Evolutionary conservation across 2,329 filamentous ascomycete species (phyloP).

Genomic region (Aspergillus nomiae): DNA sequence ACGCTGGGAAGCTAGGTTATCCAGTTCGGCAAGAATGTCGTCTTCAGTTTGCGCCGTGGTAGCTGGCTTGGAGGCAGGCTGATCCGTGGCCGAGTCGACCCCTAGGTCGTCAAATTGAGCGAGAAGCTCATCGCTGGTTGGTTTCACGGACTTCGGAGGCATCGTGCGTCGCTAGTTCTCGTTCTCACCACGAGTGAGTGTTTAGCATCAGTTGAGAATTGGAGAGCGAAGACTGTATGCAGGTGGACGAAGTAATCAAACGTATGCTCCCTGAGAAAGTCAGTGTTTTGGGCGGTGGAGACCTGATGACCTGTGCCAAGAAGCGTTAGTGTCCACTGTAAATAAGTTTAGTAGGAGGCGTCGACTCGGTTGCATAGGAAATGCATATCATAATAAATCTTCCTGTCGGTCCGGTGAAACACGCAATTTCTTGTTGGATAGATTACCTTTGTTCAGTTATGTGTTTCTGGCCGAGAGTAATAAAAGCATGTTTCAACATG

Average conservation of each 20-base stretch:
- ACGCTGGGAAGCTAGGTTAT: slow-evolving; percentile 73
- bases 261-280: slow-evolving; percentile 5
- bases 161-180: slow-evolving; percentile 24
- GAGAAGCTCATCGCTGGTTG: slow-evolving; percentile 52
- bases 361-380: not conserved
- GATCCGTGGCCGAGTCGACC: slow-evolving; percentile 35
- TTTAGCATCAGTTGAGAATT: not conserved
- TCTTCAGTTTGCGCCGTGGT: slow-evolving; percentile 52
- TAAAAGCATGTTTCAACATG: not conserved
- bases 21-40: slow-evolving; percentile 85
- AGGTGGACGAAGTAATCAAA: not conserved
- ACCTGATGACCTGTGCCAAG: slow-evolving; percentile 32
- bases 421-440: too few relatives aligned
- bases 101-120: slow-evolving; percentile 53
- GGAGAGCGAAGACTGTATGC: not conserved
- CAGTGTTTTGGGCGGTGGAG: slow-evolving; percentile 25
- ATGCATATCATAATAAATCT: not conserved
- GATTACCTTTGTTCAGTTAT: not conserved
- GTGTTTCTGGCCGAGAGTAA: not conserved
- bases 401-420: not conserved
- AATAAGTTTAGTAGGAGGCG: not conserved
- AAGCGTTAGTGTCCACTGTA: slow-evolving; percentile 17
- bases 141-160: slow-evolving; percentile 41
- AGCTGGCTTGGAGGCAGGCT: slow-evolving; percentile 30
- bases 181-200: not conserved